phyloP scores from a whole-genome alignment of 2,329 filamentous ascomycete species.

The Arthrobotrys pseudoclavata region DNA sequence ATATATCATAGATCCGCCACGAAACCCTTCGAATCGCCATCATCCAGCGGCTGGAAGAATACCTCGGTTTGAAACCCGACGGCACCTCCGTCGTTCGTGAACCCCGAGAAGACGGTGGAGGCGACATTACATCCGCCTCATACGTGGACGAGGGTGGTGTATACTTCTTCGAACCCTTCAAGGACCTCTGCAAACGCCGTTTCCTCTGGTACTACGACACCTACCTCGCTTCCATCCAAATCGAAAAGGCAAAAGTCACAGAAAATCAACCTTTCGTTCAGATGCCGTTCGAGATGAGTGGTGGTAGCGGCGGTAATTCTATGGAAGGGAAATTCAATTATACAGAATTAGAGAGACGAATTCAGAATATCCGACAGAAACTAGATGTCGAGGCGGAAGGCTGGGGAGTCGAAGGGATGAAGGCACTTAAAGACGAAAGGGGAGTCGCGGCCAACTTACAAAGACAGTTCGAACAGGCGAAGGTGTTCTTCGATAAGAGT shows the following conservation, averaged over 20 bases:
- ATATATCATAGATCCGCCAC: slow-evolving; percentile 79
- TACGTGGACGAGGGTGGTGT: slow-evolving; percentile 56
- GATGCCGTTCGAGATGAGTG: slow-evolving; percentile 85
- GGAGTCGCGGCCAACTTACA: slow-evolving; percentile 85
- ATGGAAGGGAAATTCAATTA: slow-evolving; percentile 94
- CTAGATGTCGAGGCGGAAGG: slow-evolving; percentile 78
- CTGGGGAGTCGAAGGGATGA: slow-evolving; percentile 80
- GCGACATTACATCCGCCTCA: slow-evolving; percentile 67
- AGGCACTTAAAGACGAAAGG: slow-evolving; percentile 75
- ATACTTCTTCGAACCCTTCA: slow-evolving; percentile 81
- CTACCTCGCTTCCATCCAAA: slow-evolving; percentile 79
- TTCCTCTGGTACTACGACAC: slow-evolving; percentile 97
- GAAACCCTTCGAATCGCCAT: slow-evolving; percentile 89
- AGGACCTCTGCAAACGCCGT: slow-evolving; percentile 87
- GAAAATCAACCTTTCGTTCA: slow-evolving; percentile 76
- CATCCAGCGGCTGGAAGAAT: slow-evolving; percentile 85
- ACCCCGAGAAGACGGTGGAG: slow-evolving; percentile 64
- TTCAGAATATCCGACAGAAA: slow-evolving; percentile 77
- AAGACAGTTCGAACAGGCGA: slow-evolving; percentile 86
- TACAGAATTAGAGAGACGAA: slow-evolving; percentile 76
- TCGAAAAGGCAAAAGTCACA: slow-evolving; percentile 74
- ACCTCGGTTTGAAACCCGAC: slow-evolving; percentile 75
- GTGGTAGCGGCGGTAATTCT: slow-evolving; percentile 78
- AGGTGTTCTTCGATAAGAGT: slow-evolving; percentile 78
- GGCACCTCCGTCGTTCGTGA: slow-evolving; percentile 66